Evolutionary conservation across 139 green algal genomes (phyloP).

Genomic region (Chlamydomonas sphaeroides): DNA sequence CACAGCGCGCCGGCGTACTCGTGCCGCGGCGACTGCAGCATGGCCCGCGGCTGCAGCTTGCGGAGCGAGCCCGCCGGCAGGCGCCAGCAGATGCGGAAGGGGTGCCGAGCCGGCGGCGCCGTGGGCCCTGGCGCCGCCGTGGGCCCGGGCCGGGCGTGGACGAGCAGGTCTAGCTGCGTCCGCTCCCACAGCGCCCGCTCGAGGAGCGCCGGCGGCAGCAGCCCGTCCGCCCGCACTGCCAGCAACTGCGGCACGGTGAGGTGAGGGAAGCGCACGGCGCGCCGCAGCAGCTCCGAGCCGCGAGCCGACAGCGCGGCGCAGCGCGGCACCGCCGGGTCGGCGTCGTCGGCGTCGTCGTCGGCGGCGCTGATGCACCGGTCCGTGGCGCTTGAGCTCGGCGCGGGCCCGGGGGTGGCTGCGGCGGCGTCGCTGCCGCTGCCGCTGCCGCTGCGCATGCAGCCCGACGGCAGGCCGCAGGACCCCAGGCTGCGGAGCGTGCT

Average conservation of each 20-base stretch:
- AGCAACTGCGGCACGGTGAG: conserved; percentile 29
- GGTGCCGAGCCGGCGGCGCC: not conserved
- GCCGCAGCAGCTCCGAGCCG: not conserved
- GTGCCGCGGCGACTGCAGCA: conserved; percentile 5
- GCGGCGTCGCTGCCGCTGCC: too few relatives aligned
- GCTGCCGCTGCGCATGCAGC: too few relatives aligned
- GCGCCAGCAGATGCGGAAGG: conserved; percentile 34
- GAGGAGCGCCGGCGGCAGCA: not conserved
- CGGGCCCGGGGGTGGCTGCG: too few relatives aligned
- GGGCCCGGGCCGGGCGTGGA: not conserved
- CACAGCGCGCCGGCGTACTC: conserved; percentile 25
- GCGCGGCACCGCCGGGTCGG: too few relatives aligned
- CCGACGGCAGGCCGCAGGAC: too few relatives aligned
- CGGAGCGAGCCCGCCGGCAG: not conserved
- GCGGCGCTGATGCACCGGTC: not conserved
- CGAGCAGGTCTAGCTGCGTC: not conserved
- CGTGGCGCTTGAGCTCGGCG: too few relatives aligned
- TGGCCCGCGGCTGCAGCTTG: not conserved
- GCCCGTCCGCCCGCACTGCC: not conserved
- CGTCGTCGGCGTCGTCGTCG: too few relatives aligned
- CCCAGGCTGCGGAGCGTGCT: too few relatives aligned
- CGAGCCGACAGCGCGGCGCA: not conserved
- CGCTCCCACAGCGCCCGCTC: conserved; percentile 12
- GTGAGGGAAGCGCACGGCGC: conserved; percentile 27
- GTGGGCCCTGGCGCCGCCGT: not conserved